Conservation (phyloP, 352 stramenopile genomes). For the Paralagenidium karlingii region DNA sequence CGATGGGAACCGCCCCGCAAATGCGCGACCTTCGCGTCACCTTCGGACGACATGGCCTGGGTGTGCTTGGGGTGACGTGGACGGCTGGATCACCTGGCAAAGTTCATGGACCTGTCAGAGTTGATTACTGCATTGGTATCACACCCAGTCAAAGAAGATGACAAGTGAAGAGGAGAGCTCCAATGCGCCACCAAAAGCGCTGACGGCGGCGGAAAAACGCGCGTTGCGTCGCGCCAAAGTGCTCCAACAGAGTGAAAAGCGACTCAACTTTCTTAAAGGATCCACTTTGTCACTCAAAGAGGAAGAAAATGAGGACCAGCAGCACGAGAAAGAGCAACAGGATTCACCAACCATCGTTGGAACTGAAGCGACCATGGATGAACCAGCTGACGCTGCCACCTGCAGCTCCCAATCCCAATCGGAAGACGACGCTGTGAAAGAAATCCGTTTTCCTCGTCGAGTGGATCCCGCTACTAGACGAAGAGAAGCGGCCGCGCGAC, state of each 20-base stretch:
- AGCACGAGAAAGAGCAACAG: constrained; percentile 26
- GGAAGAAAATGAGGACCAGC: constrained; percentile 9
- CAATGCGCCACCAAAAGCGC: constrained; percentile 1
- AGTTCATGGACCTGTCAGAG: too few relatives aligned
- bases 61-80: too few relatives aligned
- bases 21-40: too few relatives aligned
- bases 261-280: constrained; percentile 53
- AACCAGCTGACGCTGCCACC: constrained; percentile 6
- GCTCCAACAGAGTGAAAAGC: constrained; percentile 38
- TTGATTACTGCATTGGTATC: too few relatives aligned
- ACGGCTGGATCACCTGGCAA: too few relatives aligned
- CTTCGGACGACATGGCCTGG: too few relatives aligned
- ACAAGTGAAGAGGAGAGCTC: too few relatives aligned
- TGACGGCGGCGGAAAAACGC: constrained; percentile 47
- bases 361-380: constrained; percentile 24
- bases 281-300: constrained; percentile 42
- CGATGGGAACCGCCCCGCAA: too few relatives aligned
- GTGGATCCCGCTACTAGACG: constrained; percentile 51
- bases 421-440: constrained; percentile 2
- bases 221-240: constrained; percentile 47
- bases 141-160: too few relatives aligned
- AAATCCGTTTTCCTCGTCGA: constrained; percentile 26
- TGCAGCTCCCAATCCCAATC: too few relatives aligned
- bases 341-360: too few relatives aligned
- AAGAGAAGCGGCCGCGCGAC: constrained; percentile 44